Conservation (phyloP, 495 filamentous ascomycete species). For the Darksidea phi region DNA sequence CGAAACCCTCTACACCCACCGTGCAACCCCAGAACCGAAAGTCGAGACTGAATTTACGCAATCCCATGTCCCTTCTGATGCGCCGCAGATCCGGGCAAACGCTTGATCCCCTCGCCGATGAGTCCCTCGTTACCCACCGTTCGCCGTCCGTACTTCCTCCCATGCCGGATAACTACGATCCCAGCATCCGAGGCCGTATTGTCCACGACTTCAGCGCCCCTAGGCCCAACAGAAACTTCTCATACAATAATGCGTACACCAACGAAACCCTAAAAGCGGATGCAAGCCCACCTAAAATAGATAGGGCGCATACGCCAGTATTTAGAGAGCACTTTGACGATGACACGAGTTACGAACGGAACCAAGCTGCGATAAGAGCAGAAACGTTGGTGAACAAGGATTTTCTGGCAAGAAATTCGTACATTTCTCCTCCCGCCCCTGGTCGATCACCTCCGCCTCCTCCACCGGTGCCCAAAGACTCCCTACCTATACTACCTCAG, state of each 20-base stretch:
- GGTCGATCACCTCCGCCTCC: slow-evolving; percentile 29
- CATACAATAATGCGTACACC: slow-evolving; percentile 42
- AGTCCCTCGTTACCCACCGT: slow-evolving; percentile 34
- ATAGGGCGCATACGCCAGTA: slow-evolving; percentile 55
- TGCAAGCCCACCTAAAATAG: slow-evolving; percentile 40
- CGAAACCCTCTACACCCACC: slow-evolving; percentile 8
- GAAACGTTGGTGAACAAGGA: slow-evolving; percentile 38
- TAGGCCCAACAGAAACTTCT: slow-evolving; percentile 58
- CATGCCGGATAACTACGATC: slow-evolving; percentile 70
- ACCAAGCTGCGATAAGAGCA: slow-evolving; percentile 37
- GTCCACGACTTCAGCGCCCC: slow-evolving; percentile 92
- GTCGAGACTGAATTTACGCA: slow-evolving; percentile 64
- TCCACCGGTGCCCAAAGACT: slow-evolving; percentile 33
- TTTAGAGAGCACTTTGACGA: slow-evolving; percentile 72
- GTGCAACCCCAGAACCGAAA: slow-evolving; percentile 45
- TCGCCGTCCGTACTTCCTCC: slow-evolving; percentile 48
- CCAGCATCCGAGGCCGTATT: slow-evolving; percentile 76
- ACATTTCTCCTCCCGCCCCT: slow-evolving; percentile 18
- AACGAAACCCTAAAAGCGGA: not conserved
- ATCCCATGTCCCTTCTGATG: slow-evolving; percentile 65
- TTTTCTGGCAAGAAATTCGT: slow-evolving; percentile 37
- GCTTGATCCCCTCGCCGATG: slow-evolving; percentile 36
- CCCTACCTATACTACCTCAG: slow-evolving; percentile 18
- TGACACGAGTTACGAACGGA: slow-evolving; percentile 38
- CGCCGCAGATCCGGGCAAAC: slow-evolving; percentile 54